Conservation (phyloP, 208 protist genomes). For the Crithidia brevicula region DNA sequence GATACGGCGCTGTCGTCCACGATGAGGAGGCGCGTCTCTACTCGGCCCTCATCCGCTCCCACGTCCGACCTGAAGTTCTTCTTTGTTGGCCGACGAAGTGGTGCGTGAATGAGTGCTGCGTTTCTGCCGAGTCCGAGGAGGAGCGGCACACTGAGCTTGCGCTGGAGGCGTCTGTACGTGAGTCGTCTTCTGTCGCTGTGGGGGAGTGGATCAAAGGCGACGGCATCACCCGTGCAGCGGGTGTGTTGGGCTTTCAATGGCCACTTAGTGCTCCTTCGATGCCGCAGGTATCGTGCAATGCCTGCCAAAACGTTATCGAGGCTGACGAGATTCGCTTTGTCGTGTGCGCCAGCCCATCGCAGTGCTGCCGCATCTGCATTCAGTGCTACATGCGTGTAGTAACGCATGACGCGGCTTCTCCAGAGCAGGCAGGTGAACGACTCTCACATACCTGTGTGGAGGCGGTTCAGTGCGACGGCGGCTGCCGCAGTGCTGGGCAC, state of each 20-base stretch:
- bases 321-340: slow-evolving; percentile 80
- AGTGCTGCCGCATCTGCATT: slow-evolving; percentile 80
- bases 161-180: not conserved
- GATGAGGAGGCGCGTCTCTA: slow-evolving; percentile 2
- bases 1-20: no score
- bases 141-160: not conserved
- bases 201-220: slow-evolving; percentile 49
- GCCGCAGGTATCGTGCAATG: slow-evolving; percentile 44
- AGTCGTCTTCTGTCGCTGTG: slow-evolving; percentile 3
- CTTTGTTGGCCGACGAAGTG: slow-evolving; percentile 18
- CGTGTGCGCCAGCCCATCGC: slow-evolving; percentile 46
- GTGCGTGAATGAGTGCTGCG: slow-evolving; percentile 1
- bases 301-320: slow-evolving; percentile 56
- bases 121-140: not conserved
- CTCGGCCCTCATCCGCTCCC: not conserved
- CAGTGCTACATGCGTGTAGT: slow-evolving; percentile 71
- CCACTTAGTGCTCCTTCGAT: slow-evolving; percentile 37
- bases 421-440: not conserved
- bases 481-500: slow-evolving; percentile 38
- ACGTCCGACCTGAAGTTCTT: slow-evolving; percentile 25
- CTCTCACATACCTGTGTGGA: slow-evolving; percentile 34
- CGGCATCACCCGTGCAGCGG: slow-evolving; percentile 61
- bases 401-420: no score
- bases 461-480: slow-evolving; percentile 61
- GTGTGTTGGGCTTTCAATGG: slow-evolving; percentile 62